Evolutionary conservation across 176 grass and related monocot genomes (phyloP).

Genomic region (Cocos nucifera): DNA sequence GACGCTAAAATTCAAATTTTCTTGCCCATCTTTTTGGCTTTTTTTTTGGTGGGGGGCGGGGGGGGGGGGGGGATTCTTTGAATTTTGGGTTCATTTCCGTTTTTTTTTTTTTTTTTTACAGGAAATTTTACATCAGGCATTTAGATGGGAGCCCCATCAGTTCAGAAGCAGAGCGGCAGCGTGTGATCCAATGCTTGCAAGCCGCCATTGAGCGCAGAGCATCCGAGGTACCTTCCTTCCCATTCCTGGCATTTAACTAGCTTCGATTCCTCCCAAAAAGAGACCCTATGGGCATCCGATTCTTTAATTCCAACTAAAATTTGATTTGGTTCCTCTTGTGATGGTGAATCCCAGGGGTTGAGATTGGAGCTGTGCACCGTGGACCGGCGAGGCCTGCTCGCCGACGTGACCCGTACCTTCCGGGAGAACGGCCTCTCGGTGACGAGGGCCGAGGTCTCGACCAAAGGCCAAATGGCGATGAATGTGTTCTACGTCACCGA

Average conservation of each 20-base stretch:
- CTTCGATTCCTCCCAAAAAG: too few species aligned
- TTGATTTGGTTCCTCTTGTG: too few species aligned
- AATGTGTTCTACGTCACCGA: slow-evolving; percentile 81
- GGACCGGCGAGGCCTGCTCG: slow-evolving; percentile 69
- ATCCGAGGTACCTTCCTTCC: slow-evolving; percentile 62
- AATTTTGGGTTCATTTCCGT: background rate
- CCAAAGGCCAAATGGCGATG: slow-evolving; percentile 49
- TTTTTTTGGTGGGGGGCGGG: too few species aligned
- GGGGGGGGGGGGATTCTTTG: slow-evolving; percentile 19
- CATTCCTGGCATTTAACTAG: background rate
- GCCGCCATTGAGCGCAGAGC: slow-evolving; percentile 73
- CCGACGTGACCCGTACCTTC: slow-evolving; percentile 81
- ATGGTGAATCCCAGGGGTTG: slow-evolving; percentile 37
- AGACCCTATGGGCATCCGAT: too few species aligned
- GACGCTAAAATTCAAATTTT: background rate
- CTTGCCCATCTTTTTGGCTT: background rate
- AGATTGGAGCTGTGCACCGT: slow-evolving; percentile 60
- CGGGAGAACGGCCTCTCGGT: slow-evolving; percentile 81
- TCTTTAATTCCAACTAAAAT: too few species aligned
- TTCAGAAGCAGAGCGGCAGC: slow-evolving; percentile 70
- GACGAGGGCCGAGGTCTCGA: slow-evolving; percentile 67
- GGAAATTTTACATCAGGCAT: slow-evolving; percentile 73
- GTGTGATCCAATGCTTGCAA: slow-evolving; percentile 66
- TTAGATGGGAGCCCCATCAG: slow-evolving; percentile 64
- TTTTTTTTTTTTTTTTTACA: slow-evolving; percentile 4